Evolutionary conservation across 805 yeast genomes (phyloP).

Genomic region (Spencermartinsiella europaea): DNA sequence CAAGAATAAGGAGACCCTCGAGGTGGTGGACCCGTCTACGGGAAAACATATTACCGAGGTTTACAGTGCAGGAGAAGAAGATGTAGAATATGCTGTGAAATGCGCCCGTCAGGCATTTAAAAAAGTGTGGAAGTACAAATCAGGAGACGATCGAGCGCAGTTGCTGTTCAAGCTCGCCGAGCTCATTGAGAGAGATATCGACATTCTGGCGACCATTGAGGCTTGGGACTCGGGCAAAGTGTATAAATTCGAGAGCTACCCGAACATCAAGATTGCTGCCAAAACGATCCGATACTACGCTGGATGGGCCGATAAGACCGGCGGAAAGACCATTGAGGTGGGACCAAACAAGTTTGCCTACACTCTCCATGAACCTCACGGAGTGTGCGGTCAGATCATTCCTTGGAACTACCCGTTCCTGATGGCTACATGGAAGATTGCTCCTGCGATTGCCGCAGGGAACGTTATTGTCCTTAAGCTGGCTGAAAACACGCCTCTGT

Average conservation of each 20-base stretch:
- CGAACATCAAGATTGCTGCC: slow-evolving; percentile 33
- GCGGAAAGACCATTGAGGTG: slow-evolving; percentile 59
- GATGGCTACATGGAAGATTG: slow-evolving; percentile 78
- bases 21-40: slow-evolving; percentile 40
- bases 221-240: slow-evolving; percentile 90
- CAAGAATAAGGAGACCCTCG: slow-evolving; percentile 54
- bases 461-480: slow-evolving; percentile 68
- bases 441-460: slow-evolving; percentile 79
- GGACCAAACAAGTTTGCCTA: slow-evolving; percentile 57
- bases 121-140: slow-evolving; percentile 49
- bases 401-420: slow-evolving; percentile 71
- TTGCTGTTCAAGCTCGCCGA: slow-evolving; percentile 72
- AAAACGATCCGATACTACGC: slow-evolving; percentile 60
- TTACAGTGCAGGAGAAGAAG: slow-evolving; percentile 65
- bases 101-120: slow-evolving; percentile 51
- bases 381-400: slow-evolving; percentile 63
- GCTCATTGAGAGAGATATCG: slow-evolving; percentile 65
- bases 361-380: slow-evolving; percentile 62
- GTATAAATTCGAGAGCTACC: slow-evolving; percentile 15
- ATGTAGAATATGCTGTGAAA: slow-evolving; percentile 51
- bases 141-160: slow-evolving; percentile 55
- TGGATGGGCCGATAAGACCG: slow-evolving; percentile 68
- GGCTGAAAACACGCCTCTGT: slow-evolving; percentile 71
- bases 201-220: slow-evolving; percentile 73
- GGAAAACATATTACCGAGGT: slow-evolving; percentile 59